Evolutionary conservation across 805 yeast genomes (phyloP), one percentile per base, ranked within the genome.

Genomic region (Teunomyces lycoperdinae): DNA sequence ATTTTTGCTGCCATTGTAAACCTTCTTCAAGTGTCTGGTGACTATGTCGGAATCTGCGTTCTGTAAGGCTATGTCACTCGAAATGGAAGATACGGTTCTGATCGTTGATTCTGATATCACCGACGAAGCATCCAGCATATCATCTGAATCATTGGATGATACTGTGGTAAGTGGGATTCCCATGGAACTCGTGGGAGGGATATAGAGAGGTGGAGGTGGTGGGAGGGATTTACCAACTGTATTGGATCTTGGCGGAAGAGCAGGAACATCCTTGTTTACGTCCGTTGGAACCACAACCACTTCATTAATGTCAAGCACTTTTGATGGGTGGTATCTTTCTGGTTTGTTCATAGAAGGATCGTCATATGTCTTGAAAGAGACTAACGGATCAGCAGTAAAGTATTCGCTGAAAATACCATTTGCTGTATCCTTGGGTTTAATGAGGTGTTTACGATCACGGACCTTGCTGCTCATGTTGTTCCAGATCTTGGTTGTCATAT

Each of bases 1-100:
- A 49, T 71, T 71, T 48, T 72, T 72, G 38, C 60, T 52, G 7
- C 55, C 45, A 51, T 71, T 72, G 49, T 70, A 71, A 10, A 69
- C 40, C 36, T 57, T 62, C 9, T 50, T 44, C 34, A 71, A 51
- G 29, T 57, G 54, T 36, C 56, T 46, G 40, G 57, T 57, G 31
- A 58, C 46, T 10, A 44, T 42, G 14, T 62, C 65, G 10, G 55
- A 51, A 7, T 53, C 45, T 2, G 57, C 33, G 32, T 52, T 51
- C 6, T 53, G 53, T 9, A 56, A 24, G 5, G 53, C 39, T 2
- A 45, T 31, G 28, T 52, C 52, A 34, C 61, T 54, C 3, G 66
- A 53, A 14, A 57, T 29, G 0, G 67, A 56, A 7, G 58, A 47
- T 4, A 42, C 52, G 5, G 56, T 45, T 27, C 47, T 42, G 11